Base-by-base conservation (phyloP, 371 early-diverging fungal species). In the Actinomucor elegans region DNA sequence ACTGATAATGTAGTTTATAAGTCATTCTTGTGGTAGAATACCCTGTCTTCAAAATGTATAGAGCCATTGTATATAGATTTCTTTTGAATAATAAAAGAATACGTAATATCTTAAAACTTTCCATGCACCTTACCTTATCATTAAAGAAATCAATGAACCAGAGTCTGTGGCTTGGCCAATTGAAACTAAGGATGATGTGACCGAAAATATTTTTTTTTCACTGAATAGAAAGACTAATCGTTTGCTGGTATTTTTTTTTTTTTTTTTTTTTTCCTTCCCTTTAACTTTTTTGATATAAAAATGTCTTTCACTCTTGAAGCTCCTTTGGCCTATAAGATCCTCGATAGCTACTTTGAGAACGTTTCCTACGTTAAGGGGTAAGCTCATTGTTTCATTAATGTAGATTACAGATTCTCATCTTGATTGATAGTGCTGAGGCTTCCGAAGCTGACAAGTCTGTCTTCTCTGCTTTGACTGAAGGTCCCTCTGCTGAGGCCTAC, bases 1-100 rank as follows among this genome's bases (percentile, higher is more conserved):
- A 96, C 95, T 4, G 75, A 86, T 52, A 97, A 96, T 68, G 80
- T 84, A 1, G 87, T 95, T 4, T 93, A 89, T 66, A 78, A 84
- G 64, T 85, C 88, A 55, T 93, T 93, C 56, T 76, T 92, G 48
- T 74, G 71, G 15, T 62, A 57, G 20, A 23, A 42, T n/a, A n/a
- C n/a, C n/a, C n/a, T n/a, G n/a, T n/a, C n/a, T n/a, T n/a, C n/a
- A n/a, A n/a, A n/a, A n/a, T n/a, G n/a, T n/a, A n/a, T n/a, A n/a
- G n/a, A n/a, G n/a, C n/a, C n/a, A n/a, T n/a, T n/a, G n/a, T n/a
- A n/a, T n/a, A n/a, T n/a, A n/a, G n/a, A n/a, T n/a, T n/a, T n/a
- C n/a, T n/a, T n/a, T n/a, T n/a, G n/a, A n/a, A n/a, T n/a, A n/a
- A n/a, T n/a, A n/a, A n/a, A n/a, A n/a, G n/a, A n/a, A n/a, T n/a